Evolutionary conservation across 345 rosid genomes (phyloP).

Genomic region (Kernera saxatilis): DNA sequence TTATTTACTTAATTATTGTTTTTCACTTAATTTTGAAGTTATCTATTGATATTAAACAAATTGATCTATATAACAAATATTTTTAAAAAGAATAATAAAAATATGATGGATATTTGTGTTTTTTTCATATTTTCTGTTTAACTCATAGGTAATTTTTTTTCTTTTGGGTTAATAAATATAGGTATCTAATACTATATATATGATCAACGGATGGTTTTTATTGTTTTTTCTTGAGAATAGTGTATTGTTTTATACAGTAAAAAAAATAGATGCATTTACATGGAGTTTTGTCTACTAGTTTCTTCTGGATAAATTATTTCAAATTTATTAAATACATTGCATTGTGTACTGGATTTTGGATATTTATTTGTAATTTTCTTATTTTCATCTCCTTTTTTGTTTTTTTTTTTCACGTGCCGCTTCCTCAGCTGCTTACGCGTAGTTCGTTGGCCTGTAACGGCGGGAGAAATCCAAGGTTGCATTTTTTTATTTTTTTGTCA

Average conservation of each 20-base stretch:
- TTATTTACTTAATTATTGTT: too few species aligned
- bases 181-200: too few species aligned
- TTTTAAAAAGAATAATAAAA: too few species aligned
- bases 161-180: too few species aligned
- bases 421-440: conserved; percentile 12
- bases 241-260: not conserved
- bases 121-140: too few species aligned
- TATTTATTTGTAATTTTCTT: not conserved
- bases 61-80: too few species aligned
- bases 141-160: too few species aligned
- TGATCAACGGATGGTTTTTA: too few species aligned
- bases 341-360: not conserved
- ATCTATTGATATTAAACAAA: too few species aligned
- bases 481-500: not conserved
- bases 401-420: not conserved
- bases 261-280: not conserved
- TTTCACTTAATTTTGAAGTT: too few species aligned
- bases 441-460: not conserved
- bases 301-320: not conserved
- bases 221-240: too few species aligned
- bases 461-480: not conserved
- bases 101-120: too few species aligned
- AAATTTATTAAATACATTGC: not conserved
- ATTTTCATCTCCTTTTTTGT: not conserved
- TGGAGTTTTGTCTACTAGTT: not conserved